Percentiles rank a stretch among this genome's conserved stretches.
phyloP scores from a whole-genome alignment of 2,329 filamentous ascomycete genomes.

The Gyromitra esculenta region DNA sequence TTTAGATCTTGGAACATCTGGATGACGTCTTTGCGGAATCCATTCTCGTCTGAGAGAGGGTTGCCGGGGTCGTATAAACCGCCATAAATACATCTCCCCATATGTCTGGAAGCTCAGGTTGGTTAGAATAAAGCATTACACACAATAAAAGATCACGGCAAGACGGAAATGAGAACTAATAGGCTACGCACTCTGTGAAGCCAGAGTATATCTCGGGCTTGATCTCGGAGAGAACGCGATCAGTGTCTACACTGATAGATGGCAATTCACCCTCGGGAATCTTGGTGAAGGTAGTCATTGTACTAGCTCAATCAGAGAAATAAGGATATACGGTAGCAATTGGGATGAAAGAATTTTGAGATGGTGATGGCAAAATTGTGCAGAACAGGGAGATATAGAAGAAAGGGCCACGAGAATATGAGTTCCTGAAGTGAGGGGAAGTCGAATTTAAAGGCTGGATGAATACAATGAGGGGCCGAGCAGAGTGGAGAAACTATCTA shows the following conservation, averaged over 20 bases:
- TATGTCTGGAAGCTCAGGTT: constrained; percentile 69
- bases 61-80: constrained; percentile 83
- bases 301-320: constrained; percentile 48
- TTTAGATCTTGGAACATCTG: constrained; percentile 76
- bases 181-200: constrained; percentile 76
- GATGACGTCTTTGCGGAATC: constrained; percentile 82
- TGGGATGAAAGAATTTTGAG: not conserved
- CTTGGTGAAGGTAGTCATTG: constrained; percentile 78
- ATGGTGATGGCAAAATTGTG: not conserved
- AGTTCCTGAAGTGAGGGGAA: constrained; percentile 8
- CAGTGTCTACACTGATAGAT: constrained; percentile 72
- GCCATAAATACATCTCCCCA: constrained; percentile 88
- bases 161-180: not conserved
- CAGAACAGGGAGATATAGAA: not conserved
- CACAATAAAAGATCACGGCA: not conserved
- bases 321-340: constrained; percentile 9
- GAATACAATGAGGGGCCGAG: constrained; percentile 14
- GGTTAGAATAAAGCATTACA: constrained; percentile 44
- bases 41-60: constrained; percentile 75
- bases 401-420: not conserved
- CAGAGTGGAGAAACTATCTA: constrained; percentile 14
- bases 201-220: constrained; percentile 84
- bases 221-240: constrained; percentile 75
- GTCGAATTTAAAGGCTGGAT: constrained; percentile 25
- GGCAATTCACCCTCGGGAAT: constrained; percentile 70